Evolutionary conservation across 805 yeast genomes (phyloP).

Genomic region (Monosporozyma yasuniensis): DNA sequence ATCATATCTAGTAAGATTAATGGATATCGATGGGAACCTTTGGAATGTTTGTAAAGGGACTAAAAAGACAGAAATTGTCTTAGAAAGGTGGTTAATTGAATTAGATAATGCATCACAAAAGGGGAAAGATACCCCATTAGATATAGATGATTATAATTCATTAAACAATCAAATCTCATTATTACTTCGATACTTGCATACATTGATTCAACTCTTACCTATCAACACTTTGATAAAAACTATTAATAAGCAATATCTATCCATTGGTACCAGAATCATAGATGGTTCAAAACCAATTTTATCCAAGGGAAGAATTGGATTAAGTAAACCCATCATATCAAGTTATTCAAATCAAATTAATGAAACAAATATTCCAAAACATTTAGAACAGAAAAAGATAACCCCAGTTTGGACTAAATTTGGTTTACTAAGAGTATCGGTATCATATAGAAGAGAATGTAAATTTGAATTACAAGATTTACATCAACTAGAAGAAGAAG

Average conservation of each 20-base stretch:
- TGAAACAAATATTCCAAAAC: constrained; percentile 36
- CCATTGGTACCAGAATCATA: constrained; percentile 49
- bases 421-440: constrained; percentile 67
- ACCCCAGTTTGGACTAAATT: constrained; percentile 65
- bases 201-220: constrained; percentile 62
- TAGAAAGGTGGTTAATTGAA: constrained; percentile 90
- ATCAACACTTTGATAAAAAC: constrained; percentile 41
- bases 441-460: constrained; percentile 67
- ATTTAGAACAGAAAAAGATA: constrained; percentile 53
- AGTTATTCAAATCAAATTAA: constrained; percentile 28
- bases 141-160: constrained; percentile 20
- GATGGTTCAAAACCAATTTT: constrained; percentile 75
- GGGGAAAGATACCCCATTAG: constrained; percentile 33
- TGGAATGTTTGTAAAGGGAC: constrained; percentile 55
- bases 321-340: constrained; percentile 55
- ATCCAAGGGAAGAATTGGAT: constrained; percentile 77
- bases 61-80: constrained; percentile 72
- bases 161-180: constrained; percentile 69
- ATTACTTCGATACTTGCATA: constrained; percentile 63
- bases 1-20: constrained; percentile 50
- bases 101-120: constrained; percentile 39
- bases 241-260: not conserved
- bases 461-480: constrained; percentile 43
- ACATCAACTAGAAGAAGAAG: not conserved
- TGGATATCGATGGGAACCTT: constrained; percentile 43